Evolutionary conservation across 176 grass and related monocot genomes (phyloP), one percentile per base, ranked within the genome.

Genomic region (Phoenix roebelenii): DNA sequence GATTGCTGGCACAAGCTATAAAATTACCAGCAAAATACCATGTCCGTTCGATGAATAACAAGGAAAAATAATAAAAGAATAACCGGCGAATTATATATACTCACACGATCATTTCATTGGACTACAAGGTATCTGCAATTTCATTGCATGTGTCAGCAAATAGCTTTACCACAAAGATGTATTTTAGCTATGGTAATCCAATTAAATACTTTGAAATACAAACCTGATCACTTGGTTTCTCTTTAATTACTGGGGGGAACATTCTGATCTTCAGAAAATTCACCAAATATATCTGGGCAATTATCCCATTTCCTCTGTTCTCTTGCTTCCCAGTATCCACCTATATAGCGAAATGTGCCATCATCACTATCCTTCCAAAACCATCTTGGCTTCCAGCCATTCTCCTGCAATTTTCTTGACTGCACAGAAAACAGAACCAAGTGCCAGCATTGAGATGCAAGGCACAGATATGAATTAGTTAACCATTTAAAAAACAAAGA

Each of bases 321-420:
- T 51, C 78, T 85, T 4, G 87, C 79, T 79, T 90, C 86, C 86
- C 86, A 85, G 22, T 89, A 89, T 4, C 86, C 86, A 56, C 87
- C 87, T 3, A 49, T 19, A 29, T 83, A 90, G 15, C 15, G 67
- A 57, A 82, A 90, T n/a, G 78, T 23, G 18, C 67, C 79, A 2
- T 73, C 64, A 25, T 79, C 25, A 2, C 51, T 61, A 32, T 74
- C 79, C 51, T 74, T 85, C 23, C 58, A 24, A 12, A 90, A 90
- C 82, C 87, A 90, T 74, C 67, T 82, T 17, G 87, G 82, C 54
- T 85, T 83, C 87, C 87, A 90, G 1, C 87, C 87, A 61, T 68
- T 78, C 9, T 90, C 87, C 70, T 90, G 87, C 68, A 90, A 72
- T 26, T 65, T 82, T 55, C 67, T 78, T 23, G 87, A 75, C 87